A percentile compares a stretch with the other conserved stretches of the same genome.
Evolutionary conservation across 1,139 yeast genomes (phyloP).

Genomic region (Geotrichum restrictum): DNA sequence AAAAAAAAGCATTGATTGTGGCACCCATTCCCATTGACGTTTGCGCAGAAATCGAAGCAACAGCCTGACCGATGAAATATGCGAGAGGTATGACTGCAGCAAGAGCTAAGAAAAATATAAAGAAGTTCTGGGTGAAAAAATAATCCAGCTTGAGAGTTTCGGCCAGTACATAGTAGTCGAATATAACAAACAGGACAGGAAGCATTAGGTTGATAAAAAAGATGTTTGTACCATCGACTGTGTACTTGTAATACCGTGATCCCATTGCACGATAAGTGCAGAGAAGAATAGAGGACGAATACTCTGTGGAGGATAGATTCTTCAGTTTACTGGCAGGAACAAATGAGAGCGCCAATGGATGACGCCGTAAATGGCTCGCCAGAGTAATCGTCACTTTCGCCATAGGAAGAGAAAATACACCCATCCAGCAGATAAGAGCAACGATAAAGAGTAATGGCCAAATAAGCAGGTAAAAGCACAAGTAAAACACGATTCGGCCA

Average conservation of each 20-base stretch:
- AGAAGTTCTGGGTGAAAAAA: slow-evolving; percentile 56
- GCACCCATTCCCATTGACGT: slow-evolving; percentile 99
- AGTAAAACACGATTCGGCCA: slow-evolving; percentile 76
- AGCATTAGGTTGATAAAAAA: slow-evolving; percentile 80
- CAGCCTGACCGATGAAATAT: slow-evolving; percentile 96
- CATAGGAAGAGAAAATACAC: slow-evolving; percentile 92
- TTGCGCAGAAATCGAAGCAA: slow-evolving; percentile 96
- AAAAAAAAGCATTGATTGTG: slow-evolving; percentile 93
- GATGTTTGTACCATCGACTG: slow-evolving; percentile 93
- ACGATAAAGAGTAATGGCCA: slow-evolving; percentile 63
- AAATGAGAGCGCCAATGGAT: slow-evolving; percentile 79
- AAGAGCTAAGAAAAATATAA: slow-evolving; percentile 68
- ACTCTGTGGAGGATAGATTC: slow-evolving; percentile 25
- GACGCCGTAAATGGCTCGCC: slow-evolving; percentile 76
- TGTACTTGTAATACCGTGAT: slow-evolving; percentile 86
- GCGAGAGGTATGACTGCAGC: slow-evolving; percentile 90
- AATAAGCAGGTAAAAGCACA: slow-evolving; percentile 62
- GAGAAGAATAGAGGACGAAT: slow-evolving; percentile 46
- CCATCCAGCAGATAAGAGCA: slow-evolving; percentile 67
- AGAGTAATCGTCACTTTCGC: slow-evolving; percentile 67
- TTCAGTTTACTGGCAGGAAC: slow-evolving; percentile 50
- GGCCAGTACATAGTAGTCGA: slow-evolving; percentile 66
- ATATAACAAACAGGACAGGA: slow-evolving; percentile 76
- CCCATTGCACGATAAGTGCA: slow-evolving; percentile 94
- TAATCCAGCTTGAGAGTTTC: slow-evolving; percentile 48